phyloP scores from a whole-genome alignment of 2,329 filamentous ascomycete genomes.

The Xylariaceae sp. region DNA sequence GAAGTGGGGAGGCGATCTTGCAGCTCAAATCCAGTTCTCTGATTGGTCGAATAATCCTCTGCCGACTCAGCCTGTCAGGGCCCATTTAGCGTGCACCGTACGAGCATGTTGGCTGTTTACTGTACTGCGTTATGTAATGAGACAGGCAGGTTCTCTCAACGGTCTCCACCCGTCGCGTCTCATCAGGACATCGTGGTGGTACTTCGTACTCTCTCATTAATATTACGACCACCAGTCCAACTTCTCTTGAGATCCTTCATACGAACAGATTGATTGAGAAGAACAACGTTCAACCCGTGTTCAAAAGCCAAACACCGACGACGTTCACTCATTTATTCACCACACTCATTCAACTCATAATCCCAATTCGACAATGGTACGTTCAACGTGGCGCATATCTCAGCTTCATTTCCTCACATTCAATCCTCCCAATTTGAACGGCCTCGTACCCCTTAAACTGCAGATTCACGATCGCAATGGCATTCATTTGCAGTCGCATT shows the following conservation, averaged over 20 bases:
- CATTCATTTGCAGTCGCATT: neutral
- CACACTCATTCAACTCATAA: neutral
- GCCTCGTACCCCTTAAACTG: too few relatives aligned
- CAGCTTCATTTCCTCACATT: neutral
- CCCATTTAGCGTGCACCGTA: neutral
- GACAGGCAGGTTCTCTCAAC: neutral
- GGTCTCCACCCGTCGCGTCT: neutral
- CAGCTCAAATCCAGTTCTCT: neutral
- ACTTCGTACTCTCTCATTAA: neutral
- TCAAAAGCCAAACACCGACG: too few relatives aligned
- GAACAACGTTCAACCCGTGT: too few relatives aligned
- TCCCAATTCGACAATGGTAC: slow-evolving; percentile 9
- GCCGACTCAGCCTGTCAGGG: neutral
- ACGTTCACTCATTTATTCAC: neutral
- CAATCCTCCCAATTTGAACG: neutral
- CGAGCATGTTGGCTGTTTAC: neutral
- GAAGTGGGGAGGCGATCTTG: neutral
- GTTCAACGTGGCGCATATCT: slow-evolving; percentile 1
- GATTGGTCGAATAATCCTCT: neutral
- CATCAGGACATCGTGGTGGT: neutral
- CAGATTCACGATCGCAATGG: neutral
- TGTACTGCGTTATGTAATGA: neutral
- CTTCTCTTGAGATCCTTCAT: too few relatives aligned
- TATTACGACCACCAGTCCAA: too few relatives aligned
- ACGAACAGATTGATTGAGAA: neutral